Evolutionary conservation across 345 rosid genomes (phyloP).

Genomic region (Linum trigynum): DNA sequence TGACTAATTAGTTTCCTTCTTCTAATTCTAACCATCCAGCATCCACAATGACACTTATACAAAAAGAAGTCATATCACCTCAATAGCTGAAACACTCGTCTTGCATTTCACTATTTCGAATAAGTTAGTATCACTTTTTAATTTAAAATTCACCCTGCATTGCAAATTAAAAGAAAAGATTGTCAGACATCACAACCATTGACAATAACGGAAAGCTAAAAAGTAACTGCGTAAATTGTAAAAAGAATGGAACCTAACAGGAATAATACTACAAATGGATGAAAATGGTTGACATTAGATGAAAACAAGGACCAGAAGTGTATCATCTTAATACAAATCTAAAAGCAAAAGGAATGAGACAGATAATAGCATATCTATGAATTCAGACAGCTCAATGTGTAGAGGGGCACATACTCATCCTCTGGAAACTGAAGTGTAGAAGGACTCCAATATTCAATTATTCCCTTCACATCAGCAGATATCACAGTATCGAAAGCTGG

Average conservation of each 20-base stretch:
- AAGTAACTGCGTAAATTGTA: background rate
- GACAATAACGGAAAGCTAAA: background rate
- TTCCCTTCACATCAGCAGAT: slow-evolving; percentile 76
- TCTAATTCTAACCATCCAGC: slow-evolving; percentile 74
- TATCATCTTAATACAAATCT: background rate
- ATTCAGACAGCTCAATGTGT: background rate
- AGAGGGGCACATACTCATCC: slow-evolving; percentile 57
- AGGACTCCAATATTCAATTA: slow-evolving; percentile 89
- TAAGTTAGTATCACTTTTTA: slow-evolving; percentile 89
- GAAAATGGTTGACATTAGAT: background rate
- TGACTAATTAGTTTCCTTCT: background rate
- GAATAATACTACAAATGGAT: background rate
- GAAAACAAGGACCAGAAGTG: background rate
- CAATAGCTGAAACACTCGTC: slow-evolving; percentile 60
- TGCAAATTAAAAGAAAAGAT: slow-evolving; percentile 12
- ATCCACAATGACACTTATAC: slow-evolving; percentile 18
- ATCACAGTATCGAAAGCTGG: slow-evolving; percentile 61
- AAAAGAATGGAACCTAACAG: background rate
- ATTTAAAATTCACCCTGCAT: slow-evolving; percentile 75
- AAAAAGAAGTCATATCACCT: slow-evolving; percentile 40
- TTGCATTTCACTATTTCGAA: slow-evolving; percentile 79
- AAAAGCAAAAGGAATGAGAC: no score
- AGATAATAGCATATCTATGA: background rate
- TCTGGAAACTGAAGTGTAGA: slow-evolving; percentile 69
- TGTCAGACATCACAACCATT: slow-evolving; percentile 4